phyloP scores from a whole-genome alignment of 2,329 filamentous ascomycete genomes.

The Triangularia verruculosa region DNA sequence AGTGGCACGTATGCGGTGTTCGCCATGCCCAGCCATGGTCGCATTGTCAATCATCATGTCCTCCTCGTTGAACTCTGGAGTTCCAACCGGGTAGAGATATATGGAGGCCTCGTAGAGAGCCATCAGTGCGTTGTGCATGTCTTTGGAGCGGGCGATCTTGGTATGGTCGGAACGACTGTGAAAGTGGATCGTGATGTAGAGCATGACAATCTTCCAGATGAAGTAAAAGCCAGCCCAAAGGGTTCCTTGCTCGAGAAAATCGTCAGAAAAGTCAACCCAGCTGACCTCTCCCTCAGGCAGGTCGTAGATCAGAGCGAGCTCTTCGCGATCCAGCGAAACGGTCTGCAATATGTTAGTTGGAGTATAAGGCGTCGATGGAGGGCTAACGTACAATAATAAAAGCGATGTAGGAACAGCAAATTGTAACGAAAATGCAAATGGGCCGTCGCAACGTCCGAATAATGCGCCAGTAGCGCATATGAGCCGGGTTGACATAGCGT shows the following conservation, averaged over 20 bases:
- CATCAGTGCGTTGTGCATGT: constrained; percentile 31
- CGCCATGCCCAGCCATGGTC: constrained; percentile 26
- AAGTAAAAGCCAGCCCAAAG: constrained; percentile 32
- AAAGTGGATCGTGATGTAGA: constrained; percentile 32
- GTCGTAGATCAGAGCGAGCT: constrained; percentile 22
- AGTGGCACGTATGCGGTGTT: constrained; percentile 26
- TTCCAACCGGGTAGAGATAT: constrained; percentile 27
- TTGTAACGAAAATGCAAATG: constrained; percentile 25
- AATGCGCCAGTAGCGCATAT: constrained; percentile 31
- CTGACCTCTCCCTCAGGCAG: constrained; percentile 2
- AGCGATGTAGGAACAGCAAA: constrained; percentile 18
- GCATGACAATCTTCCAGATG: constrained; percentile 31
- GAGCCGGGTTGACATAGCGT: constrained; percentile 30
- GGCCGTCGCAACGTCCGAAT: constrained; percentile 28
- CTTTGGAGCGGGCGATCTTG: constrained; percentile 26
- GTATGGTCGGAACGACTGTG: constrained; percentile 28
- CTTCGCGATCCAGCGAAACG: constrained; percentile 18
- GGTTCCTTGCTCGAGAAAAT: constrained; percentile 24
- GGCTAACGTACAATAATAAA: constrained; percentile 20
- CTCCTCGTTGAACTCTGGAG: constrained; percentile 25
- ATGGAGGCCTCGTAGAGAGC: constrained; percentile 30
- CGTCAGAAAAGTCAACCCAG: constrained; percentile 20
- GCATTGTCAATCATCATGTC: constrained; percentile 30
- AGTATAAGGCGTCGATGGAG: no score
- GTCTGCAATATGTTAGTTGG: constrained; percentile 13